Evolutionary conservation across 352 stramenopile species (phyloP), one percentile per base, ranked within the genome.

Genomic region (Globisporangium perplexum): DNA sequence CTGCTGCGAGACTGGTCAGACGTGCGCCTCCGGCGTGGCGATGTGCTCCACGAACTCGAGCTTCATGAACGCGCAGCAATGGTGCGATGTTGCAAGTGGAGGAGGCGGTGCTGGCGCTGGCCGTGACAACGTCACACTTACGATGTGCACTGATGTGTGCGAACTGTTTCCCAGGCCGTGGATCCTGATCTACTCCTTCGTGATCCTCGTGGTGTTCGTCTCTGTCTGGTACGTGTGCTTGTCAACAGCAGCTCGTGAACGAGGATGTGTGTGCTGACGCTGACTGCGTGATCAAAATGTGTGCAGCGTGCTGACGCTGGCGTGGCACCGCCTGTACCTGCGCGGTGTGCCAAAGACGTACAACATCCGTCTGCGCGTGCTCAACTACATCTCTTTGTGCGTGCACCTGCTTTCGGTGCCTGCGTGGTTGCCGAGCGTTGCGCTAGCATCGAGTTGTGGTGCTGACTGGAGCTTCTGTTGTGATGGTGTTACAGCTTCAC

Each of bases 381-480:
- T 95, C 50, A 93, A 95, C 68, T 95, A 90, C 68, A 83, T 92
- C 53, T 90, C 84, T 20, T 89, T 95, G 82, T 93, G 70, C 44
- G 77, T 75, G 14, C 24, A 11, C 4, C 30, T 15, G 11, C 33
- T 17, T 11, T 38, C 18, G 33, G 10, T 15, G 3, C 4, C 33
- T 38, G 33, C 33, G 33, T 38, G 33, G 33, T 6, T 38, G 33
- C 18, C 11, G 14, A 18, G 1, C 17, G 7, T 14, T 36, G 31
- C 31, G 31, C 1, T 36, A 14, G 4, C 31, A 28, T 46, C 18
- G 7, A 0, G 7, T 18, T 31, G 33, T 23, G 26, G 14, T 31
- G 35, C 14, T n/a, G 17, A 42, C 8, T 20, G 7, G 33, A 35
- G 30, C 10, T 10, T 18, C 11, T 48, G 12, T 17, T 47, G 38